Percentiles rank a stretch among this genome's conserved stretches.
Evolutionary conservation across 2,329 filamentous ascomycete genomes (phyloP).

Genomic region (Fusarium sp.): DNA sequence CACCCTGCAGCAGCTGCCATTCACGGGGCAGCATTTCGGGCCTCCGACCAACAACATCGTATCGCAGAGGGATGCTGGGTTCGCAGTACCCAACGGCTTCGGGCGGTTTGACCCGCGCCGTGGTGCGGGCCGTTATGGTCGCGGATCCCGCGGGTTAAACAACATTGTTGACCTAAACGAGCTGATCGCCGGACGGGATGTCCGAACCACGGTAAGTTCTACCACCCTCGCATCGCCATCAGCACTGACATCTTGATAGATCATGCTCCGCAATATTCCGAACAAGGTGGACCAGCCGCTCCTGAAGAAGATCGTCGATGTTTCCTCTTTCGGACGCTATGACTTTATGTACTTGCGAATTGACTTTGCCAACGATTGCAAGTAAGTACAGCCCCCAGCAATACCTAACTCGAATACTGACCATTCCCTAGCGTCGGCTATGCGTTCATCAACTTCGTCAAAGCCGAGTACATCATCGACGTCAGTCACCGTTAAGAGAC

Average conservation of each 20-base stretch:
- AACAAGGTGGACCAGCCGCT: constrained; percentile 84
- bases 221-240: not conserved
- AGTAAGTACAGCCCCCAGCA: constrained; percentile 60
- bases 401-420: constrained; percentile 34
- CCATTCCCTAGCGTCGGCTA: constrained; percentile 78
- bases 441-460: constrained; percentile 89
- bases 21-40: not conserved
- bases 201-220: constrained; percentile 73
- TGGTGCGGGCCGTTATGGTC: not conserved
- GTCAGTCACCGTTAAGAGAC: constrained; percentile 52
- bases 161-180: constrained; percentile 63
- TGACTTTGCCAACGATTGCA: constrained; percentile 84
- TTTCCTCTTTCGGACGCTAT: constrained; percentile 81
- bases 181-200: constrained; percentile 67
- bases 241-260: constrained; percentile 54
- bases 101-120: constrained; percentile 35
- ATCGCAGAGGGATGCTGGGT: too few relatives aligned
- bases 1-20: constrained; percentile 40
- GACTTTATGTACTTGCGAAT: constrained; percentile 97
- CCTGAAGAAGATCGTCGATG: constrained; percentile 81
- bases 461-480: constrained; percentile 77
- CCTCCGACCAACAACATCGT: accelerated
- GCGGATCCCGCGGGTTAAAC: constrained; percentile 44
- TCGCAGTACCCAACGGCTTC: not conserved
- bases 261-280: constrained; percentile 95